phyloP scores from a whole-genome alignment of 371 early-diverging fungal species.

The Apophysomyces trapeziformis region DNA sequence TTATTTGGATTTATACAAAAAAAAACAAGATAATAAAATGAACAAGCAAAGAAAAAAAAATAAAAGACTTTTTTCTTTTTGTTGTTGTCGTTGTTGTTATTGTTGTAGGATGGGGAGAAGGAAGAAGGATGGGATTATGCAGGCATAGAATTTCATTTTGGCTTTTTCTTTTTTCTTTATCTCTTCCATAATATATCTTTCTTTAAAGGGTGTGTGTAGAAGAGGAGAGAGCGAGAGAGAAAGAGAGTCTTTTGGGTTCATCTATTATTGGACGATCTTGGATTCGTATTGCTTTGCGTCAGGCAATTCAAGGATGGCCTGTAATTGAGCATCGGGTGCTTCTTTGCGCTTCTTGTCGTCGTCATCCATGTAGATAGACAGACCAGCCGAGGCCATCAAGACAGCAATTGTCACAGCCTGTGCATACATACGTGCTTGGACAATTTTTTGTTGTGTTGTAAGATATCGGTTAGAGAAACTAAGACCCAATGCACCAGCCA shows the following conservation, averaged over 20 bases:
- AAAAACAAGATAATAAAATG: neutral
- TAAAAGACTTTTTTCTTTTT: too few relatives aligned
- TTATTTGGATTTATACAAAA: neutral
- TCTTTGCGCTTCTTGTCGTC: constrained; percentile 36
- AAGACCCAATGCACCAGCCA: constrained; percentile 67
- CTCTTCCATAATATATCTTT: too few relatives aligned
- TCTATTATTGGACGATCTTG: constrained; percentile 10
- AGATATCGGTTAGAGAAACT: constrained; percentile 71
- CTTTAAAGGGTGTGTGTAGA: neutral
- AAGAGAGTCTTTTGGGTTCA: too few relatives aligned
- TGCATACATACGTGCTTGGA: constrained; percentile 79
- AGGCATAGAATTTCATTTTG: too few relatives aligned
- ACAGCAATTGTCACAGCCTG: constrained; percentile 56
- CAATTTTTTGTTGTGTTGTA: constrained; percentile 73
- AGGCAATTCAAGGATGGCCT: constrained; percentile 50
- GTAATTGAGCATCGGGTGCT: constrained; percentile 47
- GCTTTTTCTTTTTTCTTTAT: too few relatives aligned
- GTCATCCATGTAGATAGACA: constrained; percentile 49
- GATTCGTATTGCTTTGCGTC: constrained; percentile 21
- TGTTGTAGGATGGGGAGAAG: too few relatives aligned
- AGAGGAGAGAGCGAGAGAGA: neutral
- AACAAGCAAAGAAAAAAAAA: too few relatives aligned
- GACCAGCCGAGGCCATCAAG: constrained; percentile 54
- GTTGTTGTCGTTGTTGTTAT: too few relatives aligned
- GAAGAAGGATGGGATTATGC: too few relatives aligned